These are phyloP conservation scores for Backusella tuberculispora DNA, from an alignment of 192 early-diverging fungal genomes.

Conservation along the genomic window DNA sequence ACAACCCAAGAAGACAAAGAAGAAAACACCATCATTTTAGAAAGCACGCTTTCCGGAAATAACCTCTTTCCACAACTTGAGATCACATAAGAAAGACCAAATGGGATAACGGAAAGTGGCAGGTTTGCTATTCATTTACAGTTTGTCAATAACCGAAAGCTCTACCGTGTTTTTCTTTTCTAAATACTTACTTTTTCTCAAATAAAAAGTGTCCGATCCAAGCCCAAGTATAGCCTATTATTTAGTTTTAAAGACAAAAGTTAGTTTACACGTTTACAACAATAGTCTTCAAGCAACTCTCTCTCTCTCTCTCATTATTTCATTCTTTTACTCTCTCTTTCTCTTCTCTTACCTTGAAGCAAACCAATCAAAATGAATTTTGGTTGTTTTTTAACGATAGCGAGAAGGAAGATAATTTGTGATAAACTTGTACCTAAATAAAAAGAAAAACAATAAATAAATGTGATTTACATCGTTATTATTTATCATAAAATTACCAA, in stretches of 20 bases:
- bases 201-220: slow-evolving; percentile 73
- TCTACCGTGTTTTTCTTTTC: neutral
- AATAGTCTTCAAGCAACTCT: too few species aligned
- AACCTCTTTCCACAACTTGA: slow-evolving; percentile 55
- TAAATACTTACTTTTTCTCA: slow-evolving; percentile 49
- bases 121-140: slow-evolving; percentile 53
- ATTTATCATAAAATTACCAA: slow-evolving; percentile 43
- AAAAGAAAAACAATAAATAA: neutral
- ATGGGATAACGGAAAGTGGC: slow-evolving; percentile 75
- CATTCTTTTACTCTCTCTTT: neutral
- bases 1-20: neutral
- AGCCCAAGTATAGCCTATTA: slow-evolving; percentile 60
- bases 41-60: slow-evolving; percentile 46
- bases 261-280: too few species aligned
- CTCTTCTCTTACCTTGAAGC: slow-evolving; percentile 39
- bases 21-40: slow-evolving; percentile 15
- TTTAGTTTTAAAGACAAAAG: too few species aligned
- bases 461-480: neutral
- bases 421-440: neutral
- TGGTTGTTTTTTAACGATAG: slow-evolving; percentile 31
- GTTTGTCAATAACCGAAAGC: neutral
- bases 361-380: slow-evolving; percentile 41
- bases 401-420: slow-evolving; percentile 33
- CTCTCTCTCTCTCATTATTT: neutral
- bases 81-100: slow-evolving; percentile 63